Base-by-base conservation (phyloP, 2,329 filamentous ascomycete genomes). In the Leptographium wingfieldii region DNA sequence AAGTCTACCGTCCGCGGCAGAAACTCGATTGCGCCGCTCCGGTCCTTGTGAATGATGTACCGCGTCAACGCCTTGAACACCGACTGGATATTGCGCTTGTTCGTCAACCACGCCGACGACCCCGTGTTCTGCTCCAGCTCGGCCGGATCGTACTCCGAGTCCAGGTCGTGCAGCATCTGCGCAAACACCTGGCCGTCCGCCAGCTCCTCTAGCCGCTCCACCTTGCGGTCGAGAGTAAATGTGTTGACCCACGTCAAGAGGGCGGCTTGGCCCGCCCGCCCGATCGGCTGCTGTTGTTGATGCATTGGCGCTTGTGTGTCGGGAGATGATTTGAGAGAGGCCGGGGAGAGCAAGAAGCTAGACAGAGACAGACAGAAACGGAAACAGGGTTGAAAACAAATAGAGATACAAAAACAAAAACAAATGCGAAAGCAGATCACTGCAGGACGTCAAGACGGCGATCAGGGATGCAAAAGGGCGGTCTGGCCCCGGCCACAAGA, bases 71-170 rank as follows among this genome's bases (percentile, higher is more conserved):
- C 76, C 71, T 97, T 97, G 62, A 97, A 80, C 25, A 95, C 85
- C 1, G 90, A 87, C 70, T 99, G 96, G 3, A 95, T 90, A 69
- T 99, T 94, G 56, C 94, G 86, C 22, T 90, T 84, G 73, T 96
- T 96, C 77, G 75, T 73, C 60, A 79, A 68, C 67, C 77, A 76
- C 62, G 73, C 70, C 55, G 74, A 73, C 35, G 73, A 71, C 58
- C 73, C 71, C 55, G 73, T 69, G 62, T 70, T 76, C 55, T 74
- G 72, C 60, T 81, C 76, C 59, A 85, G 77, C 62, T 81, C 75
- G 0, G 75, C 72, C 35, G 77, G 75, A 67, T 81, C 77, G 67
- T 84, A 86, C 62, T 77, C 73, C 40, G 76, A 68, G 65, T 85
- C 81, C 55, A 86, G 72, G 66, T 84, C 78, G 68, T 80, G 76